Evolutionary conservation across 2,329 filamentous ascomycete species (phyloP).

Genomic region (Zymoseptoria pseudotritici): DNA sequence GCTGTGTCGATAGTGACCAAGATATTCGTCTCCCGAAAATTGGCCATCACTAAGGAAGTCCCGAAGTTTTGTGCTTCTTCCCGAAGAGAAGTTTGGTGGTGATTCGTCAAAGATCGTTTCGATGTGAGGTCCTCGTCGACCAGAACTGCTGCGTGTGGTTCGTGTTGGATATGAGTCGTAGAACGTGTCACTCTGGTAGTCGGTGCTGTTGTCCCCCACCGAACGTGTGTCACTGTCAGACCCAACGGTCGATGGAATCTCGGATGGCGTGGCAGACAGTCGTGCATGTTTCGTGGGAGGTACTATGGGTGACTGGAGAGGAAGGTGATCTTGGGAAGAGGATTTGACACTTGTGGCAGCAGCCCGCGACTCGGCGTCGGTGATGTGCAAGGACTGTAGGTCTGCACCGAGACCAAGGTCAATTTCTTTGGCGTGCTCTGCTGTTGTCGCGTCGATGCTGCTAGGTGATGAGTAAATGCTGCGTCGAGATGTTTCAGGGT

Average conservation of each 20-base stretch:
- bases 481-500: constrained; percentile 16
- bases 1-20: constrained; percentile 34
- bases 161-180: constrained; percentile 70
- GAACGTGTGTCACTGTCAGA: constrained; percentile 64
- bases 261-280: constrained; percentile 50
- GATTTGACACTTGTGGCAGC: constrained; percentile 8
- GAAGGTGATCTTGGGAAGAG: constrained; percentile 12
- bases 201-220: constrained; percentile 69
- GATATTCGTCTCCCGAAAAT: constrained; percentile 32
- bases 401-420: constrained; percentile 19
- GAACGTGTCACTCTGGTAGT: constrained; percentile 68
- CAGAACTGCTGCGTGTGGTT: constrained; percentile 58
- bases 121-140: constrained; percentile 61
- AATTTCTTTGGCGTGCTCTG: constrained; percentile 14
- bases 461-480: constrained; percentile 23
- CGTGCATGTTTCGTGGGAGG: constrained; percentile 29
- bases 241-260: constrained; percentile 53
- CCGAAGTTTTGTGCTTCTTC: constrained; percentile 34
- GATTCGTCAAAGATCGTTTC: constrained; percentile 79
- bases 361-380: constrained; percentile 9
- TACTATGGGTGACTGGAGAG: constrained; percentile 11
- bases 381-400: constrained; percentile 10
- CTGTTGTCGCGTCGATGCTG: constrained; percentile 7
- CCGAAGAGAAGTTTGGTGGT: constrained; percentile 32
- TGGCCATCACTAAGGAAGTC: constrained; percentile 43